These are phyloP conservation scores for Platismatia glauca DNA, from an alignment of 495 filamentous ascomycete species.

Conservation along the genomic window DNA sequence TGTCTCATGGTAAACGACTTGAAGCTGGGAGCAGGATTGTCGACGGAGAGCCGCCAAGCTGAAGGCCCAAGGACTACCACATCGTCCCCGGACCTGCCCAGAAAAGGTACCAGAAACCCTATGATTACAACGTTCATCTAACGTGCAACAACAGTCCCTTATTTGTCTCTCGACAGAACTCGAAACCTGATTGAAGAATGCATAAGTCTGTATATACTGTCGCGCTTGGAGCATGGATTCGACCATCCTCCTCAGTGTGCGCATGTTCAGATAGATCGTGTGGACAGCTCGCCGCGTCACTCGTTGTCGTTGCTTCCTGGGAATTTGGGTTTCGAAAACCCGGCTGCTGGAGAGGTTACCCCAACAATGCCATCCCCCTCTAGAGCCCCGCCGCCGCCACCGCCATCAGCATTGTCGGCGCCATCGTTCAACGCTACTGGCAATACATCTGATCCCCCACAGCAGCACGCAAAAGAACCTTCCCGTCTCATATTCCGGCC, in stretches of 20 bases:
- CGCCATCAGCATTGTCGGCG: not conserved
- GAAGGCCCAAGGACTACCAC: conserved; percentile 20
- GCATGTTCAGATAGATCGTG: not conserved
- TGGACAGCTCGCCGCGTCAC: not conserved
- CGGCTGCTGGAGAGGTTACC: not conserved
- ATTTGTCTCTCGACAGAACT: conserved; percentile 41
- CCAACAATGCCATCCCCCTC: not conserved
- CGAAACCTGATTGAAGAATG: conserved; percentile 45
- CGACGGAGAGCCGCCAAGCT: conserved; percentile 19
- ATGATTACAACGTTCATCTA: conserved; percentile 3
- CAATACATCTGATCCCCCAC: not conserved
- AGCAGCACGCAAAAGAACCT: conserved; percentile 14
- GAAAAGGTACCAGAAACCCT: conserved; percentile 12
- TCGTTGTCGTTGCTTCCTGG: not conserved
- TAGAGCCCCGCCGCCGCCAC: conserved; percentile 14
- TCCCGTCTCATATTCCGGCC: conserved; percentile 49
- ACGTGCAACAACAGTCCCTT: conserved; percentile 25
- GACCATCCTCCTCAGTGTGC: not conserved
- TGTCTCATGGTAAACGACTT: conserved; percentile 86
- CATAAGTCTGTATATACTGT: conserved; percentile 42
- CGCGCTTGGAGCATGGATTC: conserved; percentile 14
- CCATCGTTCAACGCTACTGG: not conserved
- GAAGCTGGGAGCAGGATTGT: conserved; percentile 33
- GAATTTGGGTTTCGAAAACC: not conserved
- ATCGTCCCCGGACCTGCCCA: conserved; percentile 13